Evolutionary conservation across 164 flowering plant species (phyloP), one percentile per base, ranked within the genome.

Genomic region (Saururus chinensis): DNA sequence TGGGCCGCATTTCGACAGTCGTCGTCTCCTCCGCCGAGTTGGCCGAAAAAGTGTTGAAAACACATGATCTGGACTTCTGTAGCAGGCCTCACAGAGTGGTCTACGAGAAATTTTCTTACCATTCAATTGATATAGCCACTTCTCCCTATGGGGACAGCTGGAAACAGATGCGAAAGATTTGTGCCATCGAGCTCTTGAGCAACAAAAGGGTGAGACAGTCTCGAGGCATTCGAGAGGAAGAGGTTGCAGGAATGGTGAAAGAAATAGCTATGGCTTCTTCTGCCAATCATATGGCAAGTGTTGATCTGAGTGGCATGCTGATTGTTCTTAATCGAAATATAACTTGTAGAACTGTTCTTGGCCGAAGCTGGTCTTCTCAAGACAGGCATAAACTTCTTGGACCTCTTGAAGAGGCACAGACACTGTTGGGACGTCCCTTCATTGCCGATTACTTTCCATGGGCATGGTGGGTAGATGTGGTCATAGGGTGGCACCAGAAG

Each of bases 371-470:
- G 12, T 62, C 52, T 0, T 40, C 19, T 26, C 70, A 42, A 19
- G 62, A 40, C 17, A 56, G 19, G 1, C 9, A 53, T 40, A 19
- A 20, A 14, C 64, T 75, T 53, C 37, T 56, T 10, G 51, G 41
- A 23, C 10, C 70, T 35, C 19, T 74, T 19, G 3, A 23, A 1
- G 76, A 75, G 37, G 24, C 66, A 0, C 63, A 69, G 21, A 45
- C 40, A 9, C 37, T 74, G 63, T 1, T 69, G n/a, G 77, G 59
- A 3, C 60, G 60, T 10, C 70, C 74, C 45, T 59, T 13, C 56
- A 19, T 72, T 4, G 63, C 77, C 4, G 87, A 82, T 49, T 71
- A 62, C 49, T 66, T 77, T 25, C 82, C 87, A 19, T 64, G 61
- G 66, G n/a, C 74, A 56, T 40, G 68, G 9, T 82, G 84, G 84